Conservation (phyloP, 148 eudicot species). For the Talinum fruticosum region DNA sequence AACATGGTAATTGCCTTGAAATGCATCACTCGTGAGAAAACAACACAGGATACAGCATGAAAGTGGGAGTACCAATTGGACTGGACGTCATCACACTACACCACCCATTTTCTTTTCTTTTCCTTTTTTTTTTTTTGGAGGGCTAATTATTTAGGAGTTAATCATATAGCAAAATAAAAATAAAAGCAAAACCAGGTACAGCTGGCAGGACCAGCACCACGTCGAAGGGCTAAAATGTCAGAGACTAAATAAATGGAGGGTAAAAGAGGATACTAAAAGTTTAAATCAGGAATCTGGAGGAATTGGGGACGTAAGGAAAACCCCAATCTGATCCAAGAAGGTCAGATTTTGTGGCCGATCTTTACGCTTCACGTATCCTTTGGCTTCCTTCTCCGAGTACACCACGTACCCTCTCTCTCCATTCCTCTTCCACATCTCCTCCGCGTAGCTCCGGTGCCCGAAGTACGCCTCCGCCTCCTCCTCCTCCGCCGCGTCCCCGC, state of each 20-base stretch:
- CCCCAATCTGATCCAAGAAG: slow-evolving; percentile 41
- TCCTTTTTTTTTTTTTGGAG: not conserved
- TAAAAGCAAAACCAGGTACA: no score
- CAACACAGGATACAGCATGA: no score
- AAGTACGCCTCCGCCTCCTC: slow-evolving; percentile 50
- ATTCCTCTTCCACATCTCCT: slow-evolving; percentile 44
- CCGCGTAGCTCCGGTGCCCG: slow-evolving; percentile 49
- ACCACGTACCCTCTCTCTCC: slow-evolving; percentile 34
- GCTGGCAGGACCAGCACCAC: no score
- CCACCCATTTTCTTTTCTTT: no score
- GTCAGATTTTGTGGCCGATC: slow-evolving; percentile 43
- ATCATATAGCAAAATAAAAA: no score
- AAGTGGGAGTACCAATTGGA: no score
- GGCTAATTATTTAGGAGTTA: no score
- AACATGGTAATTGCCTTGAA: no score
- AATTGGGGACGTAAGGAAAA: slow-evolving; percentile 21
- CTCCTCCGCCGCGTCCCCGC: not conserved
- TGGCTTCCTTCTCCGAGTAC: slow-evolving; percentile 36
- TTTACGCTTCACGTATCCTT: slow-evolving; percentile 39
- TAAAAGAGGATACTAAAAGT: not conserved
- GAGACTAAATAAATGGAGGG: no score
- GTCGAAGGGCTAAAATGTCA: no score
- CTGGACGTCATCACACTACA: no score
- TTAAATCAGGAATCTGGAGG: not conserved
- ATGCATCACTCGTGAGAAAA: no score